Base-by-base conservation (phyloP, 495 filamentous ascomycete genomes). In the Pseudoneurospora amorphoporcata region DNA sequence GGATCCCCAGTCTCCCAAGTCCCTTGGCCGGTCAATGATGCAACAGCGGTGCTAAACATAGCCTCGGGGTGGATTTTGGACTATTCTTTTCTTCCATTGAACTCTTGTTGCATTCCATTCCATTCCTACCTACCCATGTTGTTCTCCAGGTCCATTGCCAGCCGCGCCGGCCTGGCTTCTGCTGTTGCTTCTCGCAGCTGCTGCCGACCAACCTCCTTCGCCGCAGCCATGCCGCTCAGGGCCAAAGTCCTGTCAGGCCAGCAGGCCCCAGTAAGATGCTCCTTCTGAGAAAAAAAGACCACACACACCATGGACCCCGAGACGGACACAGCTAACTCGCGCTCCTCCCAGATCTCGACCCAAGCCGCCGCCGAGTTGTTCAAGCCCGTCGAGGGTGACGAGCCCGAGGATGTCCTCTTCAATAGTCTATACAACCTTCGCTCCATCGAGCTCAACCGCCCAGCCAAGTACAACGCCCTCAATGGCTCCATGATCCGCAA, bases 401-500 rank as follows among this genome's bases (percentile, higher is more conserved):
- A 93, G 19, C 89, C 91, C 75, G 90, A 94, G 74, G 96, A 99
- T 87, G 95, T 99, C 71, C 84, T 97, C 68, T 98, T 99, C 88
- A 88, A 89, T 79, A 90, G 89, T 72, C 85, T 90, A 76, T 95
- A 95, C 84, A 95, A 95, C 69, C 86, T 98, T 43, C 92, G 95
- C 70, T 92, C 91, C 76, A 90, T 99, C 78, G 92, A 97, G 83
- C 92, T 99, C 73, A 98, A 99, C 85, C 89, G 95, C 39, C 95
- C 95, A 14, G 86, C 86, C 76, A 97, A 97, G 84, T 85, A 92
- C 75, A 98, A 99, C 81, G 90, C 94, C 39, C 87, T 99, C 74
- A 92, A 97, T 80, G 91, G 88, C 61, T 97, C 94, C 72, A 99
- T 99, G 95, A 92, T 89, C 41, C 87, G 91, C 71, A 98, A 98